Evolutionary conservation across 345 rosid genomes (phyloP).

Genomic region (Cardiospermum halicacabum): DNA sequence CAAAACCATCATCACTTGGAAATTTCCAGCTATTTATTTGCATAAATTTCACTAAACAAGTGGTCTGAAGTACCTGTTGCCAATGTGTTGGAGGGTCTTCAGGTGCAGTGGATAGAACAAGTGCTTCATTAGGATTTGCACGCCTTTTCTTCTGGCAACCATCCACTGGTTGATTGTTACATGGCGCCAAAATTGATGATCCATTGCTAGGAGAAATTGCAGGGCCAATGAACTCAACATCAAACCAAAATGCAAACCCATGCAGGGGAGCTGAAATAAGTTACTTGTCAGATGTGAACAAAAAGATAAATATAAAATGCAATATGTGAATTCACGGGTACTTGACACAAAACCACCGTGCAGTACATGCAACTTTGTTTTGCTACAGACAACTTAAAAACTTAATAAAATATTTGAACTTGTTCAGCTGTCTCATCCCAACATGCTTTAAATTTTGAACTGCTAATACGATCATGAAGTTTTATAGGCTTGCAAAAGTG

Average conservation of each 20-base stretch:
- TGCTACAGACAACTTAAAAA: too few relatives aligned
- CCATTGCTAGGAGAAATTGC: slow-evolving; percentile 39
- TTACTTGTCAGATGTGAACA: slow-evolving; percentile 9
- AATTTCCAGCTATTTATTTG: too few relatives aligned
- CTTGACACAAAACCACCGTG: too few relatives aligned
- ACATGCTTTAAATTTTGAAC: too few relatives aligned
- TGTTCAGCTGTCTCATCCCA: too few relatives aligned
- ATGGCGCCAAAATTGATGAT: slow-evolving; percentile 28
- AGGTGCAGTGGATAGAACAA: slow-evolving; percentile 84
- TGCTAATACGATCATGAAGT: too few relatives aligned
- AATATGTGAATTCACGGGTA: too few relatives aligned
- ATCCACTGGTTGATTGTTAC: slow-evolving; percentile 37
- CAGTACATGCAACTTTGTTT: too few relatives aligned
- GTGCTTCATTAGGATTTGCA: slow-evolving; percentile 55
- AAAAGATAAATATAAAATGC: not conserved
- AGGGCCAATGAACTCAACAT: slow-evolving; percentile 72
- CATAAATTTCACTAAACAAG: not conserved
- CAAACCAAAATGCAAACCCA: slow-evolving; percentile 99
- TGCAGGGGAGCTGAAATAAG: slow-evolving; percentile 80
- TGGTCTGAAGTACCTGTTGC: slow-evolving; percentile 68
- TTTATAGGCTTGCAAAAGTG: too few relatives aligned
- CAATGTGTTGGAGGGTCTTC: slow-evolving; percentile 96
- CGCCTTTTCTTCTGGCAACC: slow-evolving; percentile 61
- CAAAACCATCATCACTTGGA: not conserved
- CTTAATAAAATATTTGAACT: too few relatives aligned